Conservation (phyloP, 225 moss, liverwort and hornwort species). For the Bryum argenteum region DNA sequence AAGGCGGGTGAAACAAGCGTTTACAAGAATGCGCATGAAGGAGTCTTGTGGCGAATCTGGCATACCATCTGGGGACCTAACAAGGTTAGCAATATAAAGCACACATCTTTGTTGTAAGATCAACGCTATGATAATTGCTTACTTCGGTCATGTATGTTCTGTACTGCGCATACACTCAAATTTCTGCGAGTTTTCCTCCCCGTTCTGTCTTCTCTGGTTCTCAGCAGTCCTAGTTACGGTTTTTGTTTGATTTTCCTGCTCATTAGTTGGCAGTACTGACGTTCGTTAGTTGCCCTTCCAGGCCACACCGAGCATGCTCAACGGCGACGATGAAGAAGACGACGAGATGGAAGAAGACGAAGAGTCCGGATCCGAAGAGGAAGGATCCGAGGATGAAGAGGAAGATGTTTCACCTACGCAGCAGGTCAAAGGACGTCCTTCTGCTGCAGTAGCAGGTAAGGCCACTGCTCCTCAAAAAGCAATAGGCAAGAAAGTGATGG, state of each 20-base stretch:
- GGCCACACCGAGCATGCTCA: conserved; percentile 42
- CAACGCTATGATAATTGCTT: not conserved
- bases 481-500: conserved; percentile 30
- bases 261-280: conserved; percentile 1
- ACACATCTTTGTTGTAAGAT: not conserved
- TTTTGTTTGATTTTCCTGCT: not conserved
- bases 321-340: conserved; percentile 32
- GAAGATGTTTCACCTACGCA: conserved; percentile 29
- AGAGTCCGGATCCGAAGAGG: conserved; percentile 36
- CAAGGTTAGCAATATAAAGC: conserved; percentile 34
- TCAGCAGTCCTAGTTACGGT: not conserved
- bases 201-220: conserved; percentile 6
- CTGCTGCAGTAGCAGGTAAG: not conserved
- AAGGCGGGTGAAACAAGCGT: conserved; percentile 44
- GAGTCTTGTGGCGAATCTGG: conserved; percentile 52
- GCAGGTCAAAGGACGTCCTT: conserved; percentile 32
- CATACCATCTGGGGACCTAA: conserved; percentile 57
- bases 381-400: conserved; percentile 40
- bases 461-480: conserved; percentile 33
- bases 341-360: conserved; percentile 47
- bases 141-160: not conserved
- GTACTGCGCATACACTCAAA: not conserved
- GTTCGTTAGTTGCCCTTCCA: conserved; percentile 16
- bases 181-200: conserved; percentile 1
- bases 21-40: conserved; percentile 54